A percentile compares a stretch with the other conserved stretches of the same genome.
These are phyloP conservation scores for Alternaria brassicicola DNA, from an alignment of 2,329 filamentous ascomycete species.

Conservation along the genomic window DNA sequence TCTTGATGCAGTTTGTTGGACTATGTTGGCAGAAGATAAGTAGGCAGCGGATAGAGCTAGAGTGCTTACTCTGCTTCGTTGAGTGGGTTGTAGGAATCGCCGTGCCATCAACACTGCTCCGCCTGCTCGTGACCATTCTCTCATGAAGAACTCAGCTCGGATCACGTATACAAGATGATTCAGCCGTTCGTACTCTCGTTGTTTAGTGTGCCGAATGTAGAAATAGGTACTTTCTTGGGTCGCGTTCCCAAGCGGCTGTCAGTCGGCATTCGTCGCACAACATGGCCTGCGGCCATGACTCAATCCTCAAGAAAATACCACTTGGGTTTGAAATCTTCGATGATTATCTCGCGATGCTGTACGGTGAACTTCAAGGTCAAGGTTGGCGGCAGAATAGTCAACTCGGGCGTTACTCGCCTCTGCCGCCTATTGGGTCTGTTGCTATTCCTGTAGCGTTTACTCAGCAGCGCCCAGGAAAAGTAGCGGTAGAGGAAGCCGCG, in stretches of 20 bases:
- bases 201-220: constrained; percentile 19
- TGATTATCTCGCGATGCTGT: constrained; percentile 13
- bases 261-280: constrained; percentile 7
- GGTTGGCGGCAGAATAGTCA: constrained; percentile 20
- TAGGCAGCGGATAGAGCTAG: too few relatives aligned
- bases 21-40: too few relatives aligned
- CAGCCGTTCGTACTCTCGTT: neutral
- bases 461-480: constrained; percentile 36
- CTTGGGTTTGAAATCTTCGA: constrained; percentile 11
- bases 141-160: neutral
- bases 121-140: too few relatives aligned
- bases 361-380: constrained; percentile 29
- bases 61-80: too few relatives aligned
- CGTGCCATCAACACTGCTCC: neutral
- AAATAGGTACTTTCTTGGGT: constrained; percentile 21
- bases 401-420: constrained; percentile 22
- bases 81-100: neutral
- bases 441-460: constrained; percentile 39
- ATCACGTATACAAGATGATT: neutral
- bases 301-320: neutral
- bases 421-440: constrained; percentile 14
- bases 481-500: constrained; percentile 17
- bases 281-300: constrained; percentile 1
- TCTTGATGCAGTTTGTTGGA: neutral
- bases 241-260: constrained; percentile 4